Evolutionary conservation across 2,329 filamentous ascomycete genomes (phyloP).

Genomic region (Pezicula neosporulosa): DNA sequence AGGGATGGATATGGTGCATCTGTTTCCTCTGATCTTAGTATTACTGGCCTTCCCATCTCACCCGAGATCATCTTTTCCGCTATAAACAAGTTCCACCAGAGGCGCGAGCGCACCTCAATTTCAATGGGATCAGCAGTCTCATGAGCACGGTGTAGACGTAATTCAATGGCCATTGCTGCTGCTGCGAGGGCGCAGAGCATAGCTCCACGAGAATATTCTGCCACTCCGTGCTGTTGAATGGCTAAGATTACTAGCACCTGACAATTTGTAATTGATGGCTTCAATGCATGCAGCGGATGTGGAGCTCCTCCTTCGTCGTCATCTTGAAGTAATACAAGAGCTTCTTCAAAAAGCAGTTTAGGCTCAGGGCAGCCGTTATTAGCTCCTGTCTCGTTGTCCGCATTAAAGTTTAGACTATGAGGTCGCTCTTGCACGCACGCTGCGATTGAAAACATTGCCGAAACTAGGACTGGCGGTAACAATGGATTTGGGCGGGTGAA

Average conservation of each 20-base stretch:
- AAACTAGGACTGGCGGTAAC: slow-evolving; percentile 20
- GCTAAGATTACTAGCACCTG: slow-evolving; percentile 24
- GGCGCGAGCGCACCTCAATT: slow-evolving; percentile 21
- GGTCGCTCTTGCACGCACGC: slow-evolving; percentile 20
- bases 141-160: slow-evolving; percentile 21
- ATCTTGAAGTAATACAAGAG: slow-evolving; percentile 16
- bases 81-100: slow-evolving; percentile 29
- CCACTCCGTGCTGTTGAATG: slow-evolving; percentile 26
- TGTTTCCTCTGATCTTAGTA: slow-evolving; percentile 22
- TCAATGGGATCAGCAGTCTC: slow-evolving; percentile 19
- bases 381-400: slow-evolving; percentile 1
- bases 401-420: slow-evolving; percentile 9
- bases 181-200: slow-evolving; percentile 22
- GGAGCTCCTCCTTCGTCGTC: slow-evolving; percentile 1
- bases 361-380: slow-evolving; percentile 14
- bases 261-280: slow-evolving; percentile 23
- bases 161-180: slow-evolving; percentile 25
- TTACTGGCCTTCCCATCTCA: slow-evolving; percentile 24
- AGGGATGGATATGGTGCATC: slow-evolving; percentile 24
- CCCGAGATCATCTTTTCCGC: slow-evolving; percentile 27
- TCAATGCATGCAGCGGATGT: slow-evolving; percentile 15
- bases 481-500: slow-evolving; percentile 18
- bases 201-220: slow-evolving; percentile 26
- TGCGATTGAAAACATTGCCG: slow-evolving; percentile 25
- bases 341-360: slow-evolving; percentile 18